Evolutionary conservation across 2,329 filamentous ascomycete genomes (phyloP).

Genomic region (Grosmannia penicillata): DNA sequence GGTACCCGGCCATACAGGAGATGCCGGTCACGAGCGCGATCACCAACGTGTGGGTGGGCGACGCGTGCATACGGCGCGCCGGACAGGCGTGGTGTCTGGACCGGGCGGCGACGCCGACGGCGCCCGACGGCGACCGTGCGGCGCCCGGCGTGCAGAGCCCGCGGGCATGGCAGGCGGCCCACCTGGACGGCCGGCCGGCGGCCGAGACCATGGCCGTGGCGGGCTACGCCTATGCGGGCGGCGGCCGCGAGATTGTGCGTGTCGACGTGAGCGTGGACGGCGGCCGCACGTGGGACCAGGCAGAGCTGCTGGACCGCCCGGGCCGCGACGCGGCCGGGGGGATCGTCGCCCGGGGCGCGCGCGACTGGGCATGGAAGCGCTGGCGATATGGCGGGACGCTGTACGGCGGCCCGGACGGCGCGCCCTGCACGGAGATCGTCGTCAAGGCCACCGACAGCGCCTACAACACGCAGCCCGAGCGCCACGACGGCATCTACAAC

Average conservation of each 20-base stretch:
- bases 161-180: constrained; percentile 7
- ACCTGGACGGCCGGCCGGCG: neutral
- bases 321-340: neutral
- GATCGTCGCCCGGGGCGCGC: constrained; percentile 13
- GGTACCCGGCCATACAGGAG: constrained; percentile 50
- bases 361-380: constrained; percentile 47
- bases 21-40: constrained; percentile 57
- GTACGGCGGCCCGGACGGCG: constrained; percentile 7
- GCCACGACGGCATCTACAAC: constrained; percentile 45
- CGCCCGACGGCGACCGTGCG: constrained; percentile 4
- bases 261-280: constrained; percentile 53
- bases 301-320: constrained; percentile 36
- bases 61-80: constrained; percentile 15
- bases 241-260: constrained; percentile 49
- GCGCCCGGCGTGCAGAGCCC: constrained; percentile 8
- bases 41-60: constrained; percentile 30
- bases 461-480: constrained; percentile 53
- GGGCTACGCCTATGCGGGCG: constrained; percentile 56
- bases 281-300: constrained; percentile 49
- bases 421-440: constrained; percentile 29
- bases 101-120: neutral
- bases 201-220: constrained; percentile 25
- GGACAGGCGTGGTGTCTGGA: neutral
- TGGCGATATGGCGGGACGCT: constrained; percentile 42
- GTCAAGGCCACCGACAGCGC: constrained; percentile 53